Base-by-base conservation (phyloP, 2,329 filamentous ascomycete genomes). In the Epichloe glyceriae region DNA sequence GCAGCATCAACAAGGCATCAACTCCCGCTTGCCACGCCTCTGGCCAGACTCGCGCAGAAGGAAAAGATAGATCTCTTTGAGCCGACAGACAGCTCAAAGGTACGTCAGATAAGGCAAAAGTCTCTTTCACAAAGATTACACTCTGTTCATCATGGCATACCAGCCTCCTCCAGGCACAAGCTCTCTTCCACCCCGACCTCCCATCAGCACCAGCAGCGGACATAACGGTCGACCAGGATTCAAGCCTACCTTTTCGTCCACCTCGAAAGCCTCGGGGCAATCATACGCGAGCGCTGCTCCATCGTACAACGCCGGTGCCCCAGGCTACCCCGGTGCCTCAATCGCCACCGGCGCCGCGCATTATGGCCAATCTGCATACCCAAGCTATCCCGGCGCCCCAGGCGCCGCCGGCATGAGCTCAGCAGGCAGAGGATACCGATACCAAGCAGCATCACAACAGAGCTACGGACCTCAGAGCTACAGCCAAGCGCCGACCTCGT, bases 81-180 rank as follows among this genome's bases (percentile, higher is more conserved):
- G 66, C 66, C 61, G 55, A 53, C 61, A 62, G 46, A 61, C 56
- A 63, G 70, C 71, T 74, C 71, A 73, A 76, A 53, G 74, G 74
- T 77, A 77, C 73, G 74, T 69, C 52, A 55, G 56, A 43, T 30
- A 46, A 46, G 33, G 39, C 26, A 43, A 51, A 46, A 46, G 12
- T 17, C 33, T 42, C 46, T 39, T 41, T 35, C 40, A 45, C n/a
- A 41, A 30, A 49, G 12, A 33, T 35, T 43, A 52, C 58, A 56
- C 57, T 61, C 69, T 75, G 70, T 82, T 82, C 78, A 82, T 82
- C 78, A 91, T 91, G 87, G 84, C 86, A 71, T 88, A 88, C 78
- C 84, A 86, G 70, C 84, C 83, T 65, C 85, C 85, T 85, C 85
- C 87, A 88, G 86, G 86, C 61, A 67, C 70, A 61, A 67, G 57